Conservation (phyloP, 768 basidiomycete species). For the Amanita molliuscula region DNA sequence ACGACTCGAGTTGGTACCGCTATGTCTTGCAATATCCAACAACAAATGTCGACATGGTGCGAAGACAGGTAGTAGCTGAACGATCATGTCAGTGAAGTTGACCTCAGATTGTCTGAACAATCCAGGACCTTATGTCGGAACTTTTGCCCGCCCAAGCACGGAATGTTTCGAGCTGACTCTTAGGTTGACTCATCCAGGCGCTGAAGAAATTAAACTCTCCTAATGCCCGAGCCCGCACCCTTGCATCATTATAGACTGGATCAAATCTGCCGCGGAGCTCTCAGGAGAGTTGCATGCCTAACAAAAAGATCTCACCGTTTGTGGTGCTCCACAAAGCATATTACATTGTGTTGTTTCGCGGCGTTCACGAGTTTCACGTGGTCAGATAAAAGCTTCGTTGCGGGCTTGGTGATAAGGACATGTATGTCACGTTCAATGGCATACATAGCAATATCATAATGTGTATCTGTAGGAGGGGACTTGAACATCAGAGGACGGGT, state of each 20-base stretch:
- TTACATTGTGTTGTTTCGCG: slow-evolving; percentile 69
- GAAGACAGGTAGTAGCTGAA: slow-evolving; percentile 89
- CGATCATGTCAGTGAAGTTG: not conserved
- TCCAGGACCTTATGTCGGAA: slow-evolving; percentile 70
- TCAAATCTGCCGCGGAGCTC: slow-evolving; percentile 41
- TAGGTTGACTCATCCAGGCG: slow-evolving; percentile 97
- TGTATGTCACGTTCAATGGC: slow-evolving; percentile 81
- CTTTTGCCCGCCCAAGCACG: slow-evolving; percentile 92
- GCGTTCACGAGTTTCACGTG: slow-evolving; percentile 71
- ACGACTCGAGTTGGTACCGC: slow-evolving; percentile 79
- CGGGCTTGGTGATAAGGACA: slow-evolving; percentile 90
- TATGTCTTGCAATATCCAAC: slow-evolving; percentile 72
- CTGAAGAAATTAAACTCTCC: slow-evolving; percentile 95
- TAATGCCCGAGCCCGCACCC: slow-evolving; percentile 59
- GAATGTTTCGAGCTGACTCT: slow-evolving; percentile 91
- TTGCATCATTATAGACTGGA: slow-evolving; percentile 89
- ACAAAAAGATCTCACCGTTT: slow-evolving; percentile 42
- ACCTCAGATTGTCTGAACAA: slow-evolving; percentile 7
- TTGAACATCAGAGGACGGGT: not conserved
- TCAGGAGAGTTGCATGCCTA: not conserved
- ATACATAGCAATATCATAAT: slow-evolving; percentile 76
- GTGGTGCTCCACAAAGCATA: slow-evolving; percentile 94
- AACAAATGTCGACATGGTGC: slow-evolving; percentile 86
- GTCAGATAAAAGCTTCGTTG: slow-evolving; percentile 75
- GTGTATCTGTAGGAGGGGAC: slow-evolving; percentile 45